A percentile compares a stretch with the other conserved stretches of the same genome.
Evolutionary conservation across 225 moss, liverwort and hornwort species (phyloP).

Genomic region (Polytrichum commune): DNA sequence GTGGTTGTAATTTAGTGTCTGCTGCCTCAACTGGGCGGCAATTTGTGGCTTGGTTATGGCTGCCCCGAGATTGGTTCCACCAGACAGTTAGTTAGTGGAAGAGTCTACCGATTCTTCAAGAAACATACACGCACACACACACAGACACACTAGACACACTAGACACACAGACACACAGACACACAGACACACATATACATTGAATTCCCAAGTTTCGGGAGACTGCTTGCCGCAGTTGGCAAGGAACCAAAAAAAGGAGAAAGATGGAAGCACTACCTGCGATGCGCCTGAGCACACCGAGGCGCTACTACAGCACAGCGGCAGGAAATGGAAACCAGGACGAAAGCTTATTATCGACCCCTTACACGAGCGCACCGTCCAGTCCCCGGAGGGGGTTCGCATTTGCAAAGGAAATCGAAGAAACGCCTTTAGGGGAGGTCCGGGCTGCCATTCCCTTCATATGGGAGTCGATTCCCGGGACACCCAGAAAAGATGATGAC

Average conservation of each 20-base stretch:
- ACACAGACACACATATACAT: not conserved
- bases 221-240: too few species aligned
- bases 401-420: slow-evolving; percentile 30
- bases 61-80: not conserved
- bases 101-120: not conserved
- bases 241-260: not conserved
- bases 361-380: slow-evolving; percentile 37
- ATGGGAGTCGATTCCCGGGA: slow-evolving; percentile 53
- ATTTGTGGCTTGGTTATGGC: slow-evolving; percentile 7
- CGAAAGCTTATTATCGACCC: slow-evolving; percentile 35
- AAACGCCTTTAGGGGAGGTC: slow-evolving; percentile 54
- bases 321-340: slow-evolving; percentile 17
- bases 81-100: slow-evolving; percentile 4
- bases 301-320: slow-evolving; percentile 10
- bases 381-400: slow-evolving; percentile 25
- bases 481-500: slow-evolving; percentile 30
- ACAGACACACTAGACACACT: not conserved
- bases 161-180: too few species aligned
- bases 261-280: slow-evolving; percentile 28
- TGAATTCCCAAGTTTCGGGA: too few species aligned
- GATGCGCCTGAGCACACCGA: slow-evolving; percentile 11
- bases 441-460: slow-evolving; percentile 53
- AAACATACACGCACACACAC: not conserved
- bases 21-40: not conserved
- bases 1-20: too few species aligned